Percentiles rank a stretch among this genome's conserved stretches.
These are phyloP conservation scores for Aurantiochytrium sp. DNA, from an alignment of 108 stramenopile genomes.

Conservation along the genomic window DNA sequence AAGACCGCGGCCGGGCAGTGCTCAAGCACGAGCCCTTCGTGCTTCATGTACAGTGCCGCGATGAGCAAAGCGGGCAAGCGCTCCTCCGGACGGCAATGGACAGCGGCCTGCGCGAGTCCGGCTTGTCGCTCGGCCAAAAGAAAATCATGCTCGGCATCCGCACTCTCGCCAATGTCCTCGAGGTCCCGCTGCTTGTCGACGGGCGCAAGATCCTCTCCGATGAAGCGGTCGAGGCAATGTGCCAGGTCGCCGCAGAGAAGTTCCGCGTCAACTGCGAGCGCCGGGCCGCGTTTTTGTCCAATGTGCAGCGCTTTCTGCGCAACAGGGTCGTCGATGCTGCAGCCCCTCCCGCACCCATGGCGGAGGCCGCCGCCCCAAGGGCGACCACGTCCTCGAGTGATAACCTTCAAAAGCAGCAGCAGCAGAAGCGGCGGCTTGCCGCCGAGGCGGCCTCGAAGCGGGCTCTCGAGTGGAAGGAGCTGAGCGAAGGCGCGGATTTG, in stretches of 20 bases:
- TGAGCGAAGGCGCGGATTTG: not conserved
- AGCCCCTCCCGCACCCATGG: too few relatives aligned
- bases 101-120: conserved; percentile 46
- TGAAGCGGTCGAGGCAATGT: not conserved
- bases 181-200: conserved; percentile 28
- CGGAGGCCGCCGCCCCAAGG: too few relatives aligned
- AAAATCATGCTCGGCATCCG: conserved; percentile 37
- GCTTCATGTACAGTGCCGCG: conserved; percentile 37
- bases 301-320: not conserved
- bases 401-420: not conserved
- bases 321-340: too few relatives aligned
- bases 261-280: not conserved
- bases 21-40: conserved; percentile 40
- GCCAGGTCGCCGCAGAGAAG: not conserved
- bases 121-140: conserved; percentile 25
- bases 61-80: not conserved
- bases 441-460: not conserved
- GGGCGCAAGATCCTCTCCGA: not conserved
- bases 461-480: not conserved
- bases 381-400: too few relatives aligned
- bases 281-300: not conserved
- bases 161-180: conserved; percentile 24
- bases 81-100: not conserved
- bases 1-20: not conserved
- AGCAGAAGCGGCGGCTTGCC: not conserved